A percentile compares a stretch with the other conserved stretches of the same genome.
phyloP scores from a whole-genome alignment of 257 asterid species.

The Misopates orontium region DNA sequence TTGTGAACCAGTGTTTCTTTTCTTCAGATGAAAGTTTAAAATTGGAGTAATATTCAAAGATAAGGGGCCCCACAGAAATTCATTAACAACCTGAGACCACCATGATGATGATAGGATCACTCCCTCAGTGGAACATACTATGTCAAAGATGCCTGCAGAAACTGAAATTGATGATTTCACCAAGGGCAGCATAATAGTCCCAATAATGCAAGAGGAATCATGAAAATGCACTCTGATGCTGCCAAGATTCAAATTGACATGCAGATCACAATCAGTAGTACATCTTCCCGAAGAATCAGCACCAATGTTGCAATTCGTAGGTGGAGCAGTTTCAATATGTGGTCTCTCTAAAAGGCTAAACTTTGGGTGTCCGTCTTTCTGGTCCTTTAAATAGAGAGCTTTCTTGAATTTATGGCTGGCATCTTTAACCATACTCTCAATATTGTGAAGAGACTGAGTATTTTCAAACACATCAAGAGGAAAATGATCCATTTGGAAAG shows the following conservation, averaged over 20 bases:
- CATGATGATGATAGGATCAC: slow-evolving; percentile 66
- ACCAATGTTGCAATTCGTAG: slow-evolving; percentile 25
- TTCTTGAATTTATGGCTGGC: slow-evolving; percentile 44
- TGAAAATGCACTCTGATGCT: slow-evolving; percentile 67
- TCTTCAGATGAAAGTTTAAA: slow-evolving; percentile 61
- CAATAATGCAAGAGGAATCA: slow-evolving; percentile 73
- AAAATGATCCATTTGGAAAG: slow-evolving; percentile 43
- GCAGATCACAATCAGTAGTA: slow-evolving; percentile 28
- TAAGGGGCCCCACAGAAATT: slow-evolving; percentile 81
- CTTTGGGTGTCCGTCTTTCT: slow-evolving; percentile 31
- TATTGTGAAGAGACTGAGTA: slow-evolving; percentile 32
- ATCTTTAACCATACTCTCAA: slow-evolving; percentile 40
- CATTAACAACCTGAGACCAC: slow-evolving; percentile 51
- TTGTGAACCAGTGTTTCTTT: slow-evolving; percentile 37
- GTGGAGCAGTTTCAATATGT: slow-evolving; percentile 26
- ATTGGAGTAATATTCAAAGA: slow-evolving; percentile 57
- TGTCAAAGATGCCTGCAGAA: slow-evolving; percentile 49
- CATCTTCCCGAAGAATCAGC: slow-evolving; percentile 32
- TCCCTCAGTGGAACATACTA: slow-evolving; percentile 71
- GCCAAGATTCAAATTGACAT: slow-evolving; percentile 48
- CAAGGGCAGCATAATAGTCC: slow-evolving; percentile 55
- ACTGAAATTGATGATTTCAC: slow-evolving; percentile 50
- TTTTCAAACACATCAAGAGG: slow-evolving; percentile 41
- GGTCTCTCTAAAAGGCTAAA: slow-evolving; percentile 33
- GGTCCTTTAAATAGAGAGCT: slow-evolving; percentile 36